phyloP scores from a whole-genome alignment of 805 yeast genomes.

The Yueomyces sp. region DNA sequence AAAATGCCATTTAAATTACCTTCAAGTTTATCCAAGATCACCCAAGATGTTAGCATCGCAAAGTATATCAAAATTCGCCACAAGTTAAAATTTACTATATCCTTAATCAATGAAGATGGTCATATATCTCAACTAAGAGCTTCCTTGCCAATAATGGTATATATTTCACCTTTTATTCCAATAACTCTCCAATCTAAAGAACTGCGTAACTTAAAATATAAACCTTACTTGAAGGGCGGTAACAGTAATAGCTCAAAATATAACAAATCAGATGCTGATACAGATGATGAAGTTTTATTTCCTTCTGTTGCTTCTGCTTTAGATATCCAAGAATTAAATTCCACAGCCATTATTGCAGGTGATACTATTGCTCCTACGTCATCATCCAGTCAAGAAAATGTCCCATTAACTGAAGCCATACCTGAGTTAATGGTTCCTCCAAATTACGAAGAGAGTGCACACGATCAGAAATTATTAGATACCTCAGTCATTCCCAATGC shows the following conservation, averaged over 20 bases:
- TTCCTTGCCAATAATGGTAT: constrained; percentile 66
- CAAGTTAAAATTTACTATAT: constrained; percentile 70
- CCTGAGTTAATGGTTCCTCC: constrained; percentile 67
- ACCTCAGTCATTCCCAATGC: background rate
- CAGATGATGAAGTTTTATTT: background rate
- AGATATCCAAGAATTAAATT: background rate
- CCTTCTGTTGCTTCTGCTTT: background rate
- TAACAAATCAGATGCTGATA: background rate
- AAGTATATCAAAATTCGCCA: constrained; percentile 73
- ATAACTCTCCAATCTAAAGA: constrained; percentile 25
- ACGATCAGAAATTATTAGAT: constrained; percentile 47
- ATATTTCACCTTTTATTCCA: constrained; percentile 73
- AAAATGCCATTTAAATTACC: constrained; percentile 53
- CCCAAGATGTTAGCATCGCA: constrained; percentile 74
- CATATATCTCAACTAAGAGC: constrained; percentile 90
- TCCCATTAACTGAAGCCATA: background rate
- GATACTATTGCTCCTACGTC: too few species aligned
- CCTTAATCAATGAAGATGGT: constrained; percentile 77
- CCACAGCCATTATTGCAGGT: background rate
- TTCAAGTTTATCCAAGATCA: constrained; percentile 54
- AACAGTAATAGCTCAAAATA: background rate
- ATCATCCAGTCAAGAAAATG: background rate
- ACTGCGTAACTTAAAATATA: background rate
- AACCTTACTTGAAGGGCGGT: too few species aligned
- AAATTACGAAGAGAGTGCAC: constrained; percentile 64